Conservation (phyloP, 2,329 filamentous ascomycete species). For the Aspergillus floridensis region DNA sequence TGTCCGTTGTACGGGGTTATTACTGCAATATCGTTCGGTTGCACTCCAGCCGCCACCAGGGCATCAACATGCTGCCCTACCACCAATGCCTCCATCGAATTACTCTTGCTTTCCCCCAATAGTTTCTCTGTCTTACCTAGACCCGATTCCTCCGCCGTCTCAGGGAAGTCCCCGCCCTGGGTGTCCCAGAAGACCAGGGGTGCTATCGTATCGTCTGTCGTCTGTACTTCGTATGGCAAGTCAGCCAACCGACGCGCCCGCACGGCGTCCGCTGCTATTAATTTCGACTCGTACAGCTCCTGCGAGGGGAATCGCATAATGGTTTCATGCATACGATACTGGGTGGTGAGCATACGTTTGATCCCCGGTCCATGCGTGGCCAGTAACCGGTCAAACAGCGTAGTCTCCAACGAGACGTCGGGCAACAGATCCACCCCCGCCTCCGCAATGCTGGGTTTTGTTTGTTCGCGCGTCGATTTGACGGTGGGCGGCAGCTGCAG, state of each 20-base stretch:
- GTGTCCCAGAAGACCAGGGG: slow-evolving; percentile 94
- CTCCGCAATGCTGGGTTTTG: slow-evolving; percentile 50
- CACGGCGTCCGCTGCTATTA: slow-evolving; percentile 78
- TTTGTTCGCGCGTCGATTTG: slow-evolving; percentile 62
- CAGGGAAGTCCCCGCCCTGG: slow-evolving; percentile 87
- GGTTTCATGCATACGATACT: slow-evolving; percentile 95
- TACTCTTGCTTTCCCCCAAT: slow-evolving; percentile 79
- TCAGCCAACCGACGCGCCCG: slow-evolving; percentile 71
- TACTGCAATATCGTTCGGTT: slow-evolving; percentile 81
- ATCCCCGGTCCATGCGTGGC: slow-evolving; percentile 75
- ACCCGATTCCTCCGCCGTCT: slow-evolving; percentile 73
- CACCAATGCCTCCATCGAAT: slow-evolving; percentile 82
- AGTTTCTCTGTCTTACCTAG: slow-evolving; percentile 49
- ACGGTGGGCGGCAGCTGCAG: slow-evolving; percentile 92
- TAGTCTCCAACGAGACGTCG: slow-evolving; percentile 72
- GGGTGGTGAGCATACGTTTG: slow-evolving; percentile 92
- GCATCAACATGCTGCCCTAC: slow-evolving; percentile 73
- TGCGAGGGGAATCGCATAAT: slow-evolving; percentile 95
- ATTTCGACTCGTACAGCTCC: slow-evolving; percentile 77
- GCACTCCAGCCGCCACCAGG: slow-evolving; percentile 76
- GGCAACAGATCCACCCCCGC: slow-evolving; percentile 38
- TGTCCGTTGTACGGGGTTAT: slow-evolving; percentile 97
- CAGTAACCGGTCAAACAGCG: slow-evolving; percentile 86
- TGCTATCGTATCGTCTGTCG: slow-evolving; percentile 82
- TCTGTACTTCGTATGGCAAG: slow-evolving; percentile 71